phyloP scores from a whole-genome alignment of 495 filamentous ascomycete genomes.

The Penicillium steckii region DNA sequence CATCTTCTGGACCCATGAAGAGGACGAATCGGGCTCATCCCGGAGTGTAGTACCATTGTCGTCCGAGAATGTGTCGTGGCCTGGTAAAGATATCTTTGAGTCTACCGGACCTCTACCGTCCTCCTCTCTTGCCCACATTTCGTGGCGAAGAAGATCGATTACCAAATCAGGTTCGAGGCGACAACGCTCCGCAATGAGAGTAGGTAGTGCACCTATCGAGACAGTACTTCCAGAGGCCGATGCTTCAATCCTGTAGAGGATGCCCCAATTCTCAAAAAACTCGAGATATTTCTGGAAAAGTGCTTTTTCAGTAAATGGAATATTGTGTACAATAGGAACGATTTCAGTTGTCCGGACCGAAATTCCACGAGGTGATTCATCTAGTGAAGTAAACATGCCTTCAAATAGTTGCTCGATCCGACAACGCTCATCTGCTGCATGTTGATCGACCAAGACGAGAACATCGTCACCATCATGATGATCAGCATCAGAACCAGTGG shows the following conservation, averaged over 20 bases:
- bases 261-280: conserved; percentile 71
- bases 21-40: conserved; percentile 1
- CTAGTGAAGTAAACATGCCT: conserved; percentile 34
- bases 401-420: conserved; percentile 69
- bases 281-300: conserved; percentile 53
- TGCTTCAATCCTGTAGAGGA: conserved; percentile 51
- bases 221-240: conserved; percentile 28
- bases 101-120: conserved; percentile 12
- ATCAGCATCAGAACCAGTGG: background rate
- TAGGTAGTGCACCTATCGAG: conserved; percentile 59
- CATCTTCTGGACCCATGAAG: conserved; percentile 57
- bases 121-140: conserved; percentile 61
- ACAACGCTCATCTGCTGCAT: conserved; percentile 89
- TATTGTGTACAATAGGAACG: conserved; percentile 61
- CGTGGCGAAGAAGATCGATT: conserved; percentile 68
- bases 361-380: background rate
- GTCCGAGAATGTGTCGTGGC: background rate
- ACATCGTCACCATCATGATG: conserved; percentile 16
- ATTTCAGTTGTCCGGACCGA: conserved; percentile 29
- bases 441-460: conserved; percentile 86
- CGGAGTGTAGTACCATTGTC: background rate
- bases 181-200: conserved; percentile 72
- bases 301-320: conserved; percentile 54
- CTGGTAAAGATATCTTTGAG: background rate
- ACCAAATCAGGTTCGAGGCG: conserved; percentile 66